A percentile compares a stretch with the other conserved stretches of the same genome.
phyloP scores from a whole-genome alignment of 2,329 filamentous ascomycete genomes.

The Arachnopeziza araneosa region DNA sequence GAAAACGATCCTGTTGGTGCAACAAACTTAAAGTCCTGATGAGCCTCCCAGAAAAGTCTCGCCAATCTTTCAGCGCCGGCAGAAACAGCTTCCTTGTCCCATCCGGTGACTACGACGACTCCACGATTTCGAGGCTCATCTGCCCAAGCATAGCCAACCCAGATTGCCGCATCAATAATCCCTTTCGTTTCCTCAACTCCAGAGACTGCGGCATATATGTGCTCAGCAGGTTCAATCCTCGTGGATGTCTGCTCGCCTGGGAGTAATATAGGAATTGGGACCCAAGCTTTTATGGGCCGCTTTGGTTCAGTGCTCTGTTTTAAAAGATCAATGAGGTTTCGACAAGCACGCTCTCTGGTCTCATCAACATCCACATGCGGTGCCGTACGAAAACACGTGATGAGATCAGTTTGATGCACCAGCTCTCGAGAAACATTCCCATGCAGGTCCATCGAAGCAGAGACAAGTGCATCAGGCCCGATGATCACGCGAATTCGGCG shows the following conservation, averaged over 20 bases:
- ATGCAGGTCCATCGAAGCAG: constrained; percentile 51
- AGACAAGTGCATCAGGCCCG: constrained; percentile 42
- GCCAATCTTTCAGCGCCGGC: constrained; percentile 41
- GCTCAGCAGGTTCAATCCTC: constrained; percentile 44
- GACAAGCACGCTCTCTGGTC: constrained; percentile 46
- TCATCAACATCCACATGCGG: constrained; percentile 46
- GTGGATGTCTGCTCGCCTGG: constrained; percentile 52
- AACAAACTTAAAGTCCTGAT: constrained; percentile 44
- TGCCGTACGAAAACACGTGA: constrained; percentile 43
- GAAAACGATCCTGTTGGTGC: constrained; percentile 43
- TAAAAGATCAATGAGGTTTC: constrained; percentile 41
- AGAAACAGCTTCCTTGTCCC: constrained; percentile 37
- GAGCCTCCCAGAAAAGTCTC: constrained; percentile 42
- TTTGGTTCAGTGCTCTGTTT: constrained; percentile 8
- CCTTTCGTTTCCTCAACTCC: constrained; percentile 36
- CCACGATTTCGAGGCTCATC: constrained; percentile 48
- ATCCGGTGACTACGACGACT: constrained; percentile 45
- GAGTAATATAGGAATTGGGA: constrained; percentile 45
- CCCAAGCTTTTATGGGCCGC: constrained; percentile 46
- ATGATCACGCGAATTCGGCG: constrained; percentile 40
- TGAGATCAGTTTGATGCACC: constrained; percentile 44
- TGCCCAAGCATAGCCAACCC: constrained; percentile 53
- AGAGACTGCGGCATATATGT: constrained; percentile 44
- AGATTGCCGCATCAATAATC: constrained; percentile 46
- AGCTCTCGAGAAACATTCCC: constrained; percentile 47